Conservation (phyloP, 371 early-diverging fungal genomes). For the Mucor lusitanicus region DNA sequence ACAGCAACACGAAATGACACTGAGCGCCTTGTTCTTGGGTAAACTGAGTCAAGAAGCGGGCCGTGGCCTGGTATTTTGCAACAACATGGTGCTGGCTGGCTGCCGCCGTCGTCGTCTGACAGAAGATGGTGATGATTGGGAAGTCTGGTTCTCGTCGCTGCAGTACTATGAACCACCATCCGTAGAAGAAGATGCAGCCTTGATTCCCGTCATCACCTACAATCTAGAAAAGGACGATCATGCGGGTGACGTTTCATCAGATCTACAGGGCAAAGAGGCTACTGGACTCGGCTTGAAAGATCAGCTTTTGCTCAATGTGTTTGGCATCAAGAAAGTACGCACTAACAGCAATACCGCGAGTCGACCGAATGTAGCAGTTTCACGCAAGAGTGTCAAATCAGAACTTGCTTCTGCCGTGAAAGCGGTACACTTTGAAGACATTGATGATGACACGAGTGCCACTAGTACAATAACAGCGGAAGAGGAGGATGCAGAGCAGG, state of each 20-base stretch:
- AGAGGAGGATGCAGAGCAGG: constrained; percentile 20
- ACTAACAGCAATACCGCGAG: background rate
- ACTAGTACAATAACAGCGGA: background rate
- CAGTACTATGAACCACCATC: constrained; percentile 29
- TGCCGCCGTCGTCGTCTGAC: constrained; percentile 16
- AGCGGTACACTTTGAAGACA: background rate
- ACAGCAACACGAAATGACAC: too few species aligned
- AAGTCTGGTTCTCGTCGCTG: constrained; percentile 43
- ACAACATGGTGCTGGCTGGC: constrained; percentile 41
- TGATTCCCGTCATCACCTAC: constrained; percentile 28
- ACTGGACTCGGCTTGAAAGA: background rate
- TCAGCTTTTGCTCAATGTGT: background rate
- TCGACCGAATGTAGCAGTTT: background rate
- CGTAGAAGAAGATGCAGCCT: background rate
- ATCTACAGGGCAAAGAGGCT: background rate
- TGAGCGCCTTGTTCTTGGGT: constrained; percentile 28
- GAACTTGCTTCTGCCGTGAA: background rate
- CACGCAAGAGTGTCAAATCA: background rate
- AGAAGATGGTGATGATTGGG: constrained; percentile 24
- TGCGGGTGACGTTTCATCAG: background rate
- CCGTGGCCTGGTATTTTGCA: constrained; percentile 34
- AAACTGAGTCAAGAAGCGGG: constrained; percentile 31
- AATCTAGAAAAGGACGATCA: constrained; percentile 25
- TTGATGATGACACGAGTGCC: background rate
- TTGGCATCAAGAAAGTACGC: constrained; percentile 3